Conservation (phyloP, 805 yeast genomes). For the Kluyveromyces aestuarii region DNA sequence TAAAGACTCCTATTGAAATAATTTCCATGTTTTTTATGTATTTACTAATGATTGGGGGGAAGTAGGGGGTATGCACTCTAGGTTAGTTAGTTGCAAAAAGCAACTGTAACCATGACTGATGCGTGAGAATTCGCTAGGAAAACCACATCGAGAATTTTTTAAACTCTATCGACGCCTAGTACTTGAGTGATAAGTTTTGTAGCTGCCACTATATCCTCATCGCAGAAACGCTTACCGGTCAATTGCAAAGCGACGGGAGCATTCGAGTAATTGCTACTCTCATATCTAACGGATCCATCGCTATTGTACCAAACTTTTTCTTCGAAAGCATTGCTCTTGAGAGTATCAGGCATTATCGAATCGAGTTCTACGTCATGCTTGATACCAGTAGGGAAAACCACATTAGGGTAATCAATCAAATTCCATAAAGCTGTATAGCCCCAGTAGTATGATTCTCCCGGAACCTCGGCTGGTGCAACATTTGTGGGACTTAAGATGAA, state of each 20-base stretch:
- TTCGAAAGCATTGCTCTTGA: slow-evolving; percentile 16
- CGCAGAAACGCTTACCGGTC: slow-evolving; percentile 41
- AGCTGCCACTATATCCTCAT: slow-evolving; percentile 40
- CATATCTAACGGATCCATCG: slow-evolving; percentile 15
- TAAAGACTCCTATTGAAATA: no score
- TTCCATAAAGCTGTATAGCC: slow-evolving; percentile 73
- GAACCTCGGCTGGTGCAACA: slow-evolving; percentile 63
- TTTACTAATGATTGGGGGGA: no score
- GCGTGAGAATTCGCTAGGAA: not conserved
- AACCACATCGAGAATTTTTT: not conserved
- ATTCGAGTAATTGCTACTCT: slow-evolving; percentile 31
- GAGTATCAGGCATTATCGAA: slow-evolving; percentile 6
- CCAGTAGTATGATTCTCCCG: slow-evolving; percentile 61
- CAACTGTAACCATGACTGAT: no score
- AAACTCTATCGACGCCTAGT: slow-evolving; percentile 16
- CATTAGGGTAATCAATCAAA: slow-evolving; percentile 60
- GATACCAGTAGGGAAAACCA: slow-evolving; percentile 54
- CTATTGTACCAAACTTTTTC: slow-evolving; percentile 15
- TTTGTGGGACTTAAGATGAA: slow-evolving; percentile 60
- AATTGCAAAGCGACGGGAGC: slow-evolving; percentile 45
- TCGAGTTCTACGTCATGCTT: slow-evolving; percentile 49
- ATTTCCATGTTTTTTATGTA: no score
- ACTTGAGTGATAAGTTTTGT: slow-evolving; percentile 32
- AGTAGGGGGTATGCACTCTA: no score
- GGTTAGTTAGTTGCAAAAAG: no score